Evolutionary conservation across 192 early-diverging fungal species (phyloP), one percentile per base, ranked within the genome.

Genomic region (Blastocladiella britannica): DNA sequence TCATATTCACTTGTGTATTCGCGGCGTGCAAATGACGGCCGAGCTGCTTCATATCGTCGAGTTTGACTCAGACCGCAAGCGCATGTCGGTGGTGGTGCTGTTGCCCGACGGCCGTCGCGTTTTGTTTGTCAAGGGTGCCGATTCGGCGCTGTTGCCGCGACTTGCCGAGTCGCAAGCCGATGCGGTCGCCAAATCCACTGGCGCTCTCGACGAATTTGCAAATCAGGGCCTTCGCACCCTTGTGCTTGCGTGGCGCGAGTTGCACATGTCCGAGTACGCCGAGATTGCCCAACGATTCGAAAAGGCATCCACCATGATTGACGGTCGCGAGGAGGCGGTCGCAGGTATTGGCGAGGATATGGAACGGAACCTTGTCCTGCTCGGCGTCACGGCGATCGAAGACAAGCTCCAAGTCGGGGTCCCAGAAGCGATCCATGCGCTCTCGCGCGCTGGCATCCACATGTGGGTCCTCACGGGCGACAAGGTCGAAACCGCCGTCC

Each of bases 381-480:
- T 98, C 7, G 95, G 95, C 8, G 92, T 91, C 1, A 98, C 95
- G 1, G 95, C 95, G 2, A 98, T 98, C 61, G 95, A 98, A 68
- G 95, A 96, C 67, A 89, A 88, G 68, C 71, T 98, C 5, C 95
- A 98, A 70, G 95, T 96, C 58, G 92, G 88, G 53, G 95, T 98
- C 26, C 92, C 92, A n/a, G 89, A 96, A 60, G 90, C 95, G 0
- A 98, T 98, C 59, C 83, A 86, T 68, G 94, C 91, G 7, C 73
- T 98, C 37, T 85, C 89, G 53, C 82, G 86, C 60, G 95, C 92
- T 1, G 89, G 89, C 7, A 93, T 97, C 70, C 88, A 90, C 61
- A 81, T 97, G 47, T 97, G 93, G 92, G 91, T 98, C 7, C 69
- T 98, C 63, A 98, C 95, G 9, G 95, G 95, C 51, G 95, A 98